phyloP scores from a whole-genome alignment of 179 eudicot species.

The Vitellaria paradoxa region DNA sequence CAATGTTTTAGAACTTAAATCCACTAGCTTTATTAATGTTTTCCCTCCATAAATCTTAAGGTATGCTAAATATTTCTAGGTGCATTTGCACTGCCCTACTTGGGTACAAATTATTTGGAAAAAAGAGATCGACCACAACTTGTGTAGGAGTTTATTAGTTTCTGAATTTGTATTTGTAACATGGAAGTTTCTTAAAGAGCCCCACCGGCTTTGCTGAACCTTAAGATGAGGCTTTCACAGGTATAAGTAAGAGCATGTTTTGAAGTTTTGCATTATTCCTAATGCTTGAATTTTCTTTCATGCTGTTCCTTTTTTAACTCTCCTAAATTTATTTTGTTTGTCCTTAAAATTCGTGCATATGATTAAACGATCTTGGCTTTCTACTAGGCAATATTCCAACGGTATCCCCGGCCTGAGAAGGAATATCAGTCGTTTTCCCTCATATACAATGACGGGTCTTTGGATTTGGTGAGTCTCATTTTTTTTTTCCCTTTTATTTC shows the following conservation, averaged over 20 bases:
- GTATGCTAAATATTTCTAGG: not conserved
- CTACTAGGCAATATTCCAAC: conserved; percentile 29
- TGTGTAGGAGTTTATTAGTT: not conserved
- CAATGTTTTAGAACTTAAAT: not conserved
- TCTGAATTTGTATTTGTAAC: not conserved
- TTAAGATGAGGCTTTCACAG: not conserved
- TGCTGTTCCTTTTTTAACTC: not conserved
- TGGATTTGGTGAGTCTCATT: conserved; percentile 52
- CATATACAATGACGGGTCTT: conserved; percentile 32
- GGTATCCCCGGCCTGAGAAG: no score
- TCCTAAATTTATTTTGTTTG: not conserved
- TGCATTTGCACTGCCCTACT: not conserved
- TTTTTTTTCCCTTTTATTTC: conserved; percentile 26
- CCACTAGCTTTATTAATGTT: not conserved
- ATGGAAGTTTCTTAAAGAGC: not conserved
- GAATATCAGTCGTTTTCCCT: no score
- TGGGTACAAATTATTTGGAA: not conserved
- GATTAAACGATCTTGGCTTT: conserved; percentile 3
- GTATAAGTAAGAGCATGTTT: not conserved
- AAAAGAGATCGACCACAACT: not conserved
- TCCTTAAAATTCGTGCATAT: not conserved
- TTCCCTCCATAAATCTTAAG: not conserved
- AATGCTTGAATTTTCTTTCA: not conserved
- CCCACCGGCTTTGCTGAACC: not conserved
- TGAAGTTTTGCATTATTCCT: not conserved